Conservation (phyloP, 805 yeast species). For the Torulaspora gathmanii region DNA sequence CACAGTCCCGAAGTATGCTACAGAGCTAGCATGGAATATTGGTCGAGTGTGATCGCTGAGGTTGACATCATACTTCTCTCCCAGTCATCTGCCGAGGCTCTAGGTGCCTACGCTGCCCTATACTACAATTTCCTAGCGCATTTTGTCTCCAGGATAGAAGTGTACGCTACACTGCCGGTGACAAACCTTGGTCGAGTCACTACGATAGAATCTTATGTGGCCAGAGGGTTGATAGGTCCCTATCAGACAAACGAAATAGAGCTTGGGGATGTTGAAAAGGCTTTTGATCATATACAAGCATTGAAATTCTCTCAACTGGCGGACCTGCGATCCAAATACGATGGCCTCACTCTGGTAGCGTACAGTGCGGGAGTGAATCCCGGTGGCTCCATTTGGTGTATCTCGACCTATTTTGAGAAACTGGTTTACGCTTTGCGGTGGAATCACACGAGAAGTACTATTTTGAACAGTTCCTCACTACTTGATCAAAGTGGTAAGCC, state of each 20-base stretch:
- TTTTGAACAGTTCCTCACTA: slow-evolving; percentile 66
- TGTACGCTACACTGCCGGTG: slow-evolving; percentile 87
- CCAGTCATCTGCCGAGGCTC: slow-evolving; percentile 73
- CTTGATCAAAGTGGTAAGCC: slow-evolving; percentile 56
- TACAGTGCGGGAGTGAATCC: slow-evolving; percentile 87
- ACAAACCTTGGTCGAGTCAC: slow-evolving; percentile 79
- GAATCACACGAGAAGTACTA: slow-evolving; percentile 90
- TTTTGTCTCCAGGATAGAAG: slow-evolving; percentile 58
- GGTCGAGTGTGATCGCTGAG: slow-evolving; percentile 42
- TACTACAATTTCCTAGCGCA: slow-evolving; percentile 53
- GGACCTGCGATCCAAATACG: slow-evolving; percentile 52
- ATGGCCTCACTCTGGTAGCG: slow-evolving; percentile 67
- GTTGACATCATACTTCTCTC: slow-evolving; percentile 75
- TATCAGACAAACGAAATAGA: slow-evolving; percentile 53
- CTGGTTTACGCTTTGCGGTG: slow-evolving; percentile 87
- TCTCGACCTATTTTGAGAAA: slow-evolving; percentile 69
- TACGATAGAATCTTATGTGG: slow-evolving; percentile 75
- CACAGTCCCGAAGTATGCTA: slow-evolving; percentile 46
- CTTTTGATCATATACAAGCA: slow-evolving; percentile 64
- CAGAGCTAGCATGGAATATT: slow-evolving; percentile 29
- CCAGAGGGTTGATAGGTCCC: slow-evolving; percentile 74
- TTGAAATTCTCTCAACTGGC: slow-evolving; percentile 78
- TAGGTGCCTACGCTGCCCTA: slow-evolving; percentile 74
- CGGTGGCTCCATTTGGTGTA: slow-evolving; percentile 89
- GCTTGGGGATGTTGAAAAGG: slow-evolving; percentile 67